phyloP scores from a whole-genome alignment of 257 asterid genomes.

The Jasminum sambac region DNA sequence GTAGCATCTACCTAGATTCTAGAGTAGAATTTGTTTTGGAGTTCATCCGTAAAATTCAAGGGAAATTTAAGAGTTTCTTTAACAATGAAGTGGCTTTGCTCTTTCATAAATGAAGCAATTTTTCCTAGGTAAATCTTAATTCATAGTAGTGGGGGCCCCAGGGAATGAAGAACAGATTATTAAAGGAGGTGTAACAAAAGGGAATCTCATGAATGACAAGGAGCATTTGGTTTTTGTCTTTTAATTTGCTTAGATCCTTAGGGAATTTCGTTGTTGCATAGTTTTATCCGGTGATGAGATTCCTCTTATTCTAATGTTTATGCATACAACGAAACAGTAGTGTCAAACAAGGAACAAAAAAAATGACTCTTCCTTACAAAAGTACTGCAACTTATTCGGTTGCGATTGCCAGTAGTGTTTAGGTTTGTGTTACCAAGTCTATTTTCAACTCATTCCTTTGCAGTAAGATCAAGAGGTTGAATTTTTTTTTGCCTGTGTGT shows the following conservation, averaged over 20 bases:
- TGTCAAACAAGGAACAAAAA: neutral
- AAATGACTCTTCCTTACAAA: neutral
- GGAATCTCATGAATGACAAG: constrained; percentile 19
- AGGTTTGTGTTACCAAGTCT: neutral
- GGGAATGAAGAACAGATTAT: neutral
- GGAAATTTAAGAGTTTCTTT: constrained; percentile 2
- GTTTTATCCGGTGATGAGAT: neutral
- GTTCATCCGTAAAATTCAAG: constrained; percentile 15
- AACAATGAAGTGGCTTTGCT: neutral
- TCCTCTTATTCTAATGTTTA: neutral
- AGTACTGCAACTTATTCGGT: neutral
- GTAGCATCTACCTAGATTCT: constrained; percentile 5
- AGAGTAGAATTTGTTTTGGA: neutral
- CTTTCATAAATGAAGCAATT: constrained; percentile 19
- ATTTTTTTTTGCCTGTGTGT: too few species aligned
- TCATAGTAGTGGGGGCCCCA: neutral
- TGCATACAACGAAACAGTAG: neutral
- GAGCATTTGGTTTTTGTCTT: neutral
- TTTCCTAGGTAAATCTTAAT: constrained; percentile 16
- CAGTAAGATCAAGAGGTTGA: neutral
- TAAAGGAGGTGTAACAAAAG: neutral
- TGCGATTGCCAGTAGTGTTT: neutral
- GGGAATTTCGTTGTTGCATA: constrained; percentile 9
- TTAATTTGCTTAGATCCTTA: neutral
- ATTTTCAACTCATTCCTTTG: neutral